Conservation (phyloP, 2,329 filamentous ascomycete genomes). For the Plectosphaerella plurivora region DNA sequence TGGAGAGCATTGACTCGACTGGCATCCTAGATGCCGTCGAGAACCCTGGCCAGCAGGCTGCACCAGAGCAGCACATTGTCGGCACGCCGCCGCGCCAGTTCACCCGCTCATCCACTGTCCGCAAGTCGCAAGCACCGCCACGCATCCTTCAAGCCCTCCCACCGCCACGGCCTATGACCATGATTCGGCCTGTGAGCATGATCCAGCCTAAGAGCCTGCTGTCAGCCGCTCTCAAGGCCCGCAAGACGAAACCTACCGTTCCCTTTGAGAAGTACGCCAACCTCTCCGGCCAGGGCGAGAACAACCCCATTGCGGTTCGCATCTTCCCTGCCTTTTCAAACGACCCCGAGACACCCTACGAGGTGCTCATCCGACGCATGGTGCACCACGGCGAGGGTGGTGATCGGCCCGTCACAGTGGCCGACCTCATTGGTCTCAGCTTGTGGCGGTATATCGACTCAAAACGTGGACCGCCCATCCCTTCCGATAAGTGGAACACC, state of each 20-base stretch:
- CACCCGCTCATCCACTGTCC: constrained; percentile 57
- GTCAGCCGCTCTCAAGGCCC: constrained; percentile 68
- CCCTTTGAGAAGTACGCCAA: constrained; percentile 75
- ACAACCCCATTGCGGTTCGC: constrained; percentile 69
- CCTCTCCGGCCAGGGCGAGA: constrained; percentile 72
- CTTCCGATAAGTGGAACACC: constrained; percentile 64
- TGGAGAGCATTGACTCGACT: constrained; percentile 64
- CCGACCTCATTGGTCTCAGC: constrained; percentile 76
- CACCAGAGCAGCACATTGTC: constrained; percentile 53
- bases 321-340: constrained; percentile 73
- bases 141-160: constrained; percentile 62
- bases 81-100: constrained; percentile 61
- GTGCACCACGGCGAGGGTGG: constrained; percentile 63
- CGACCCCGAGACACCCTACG: constrained; percentile 59
- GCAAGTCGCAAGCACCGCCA: constrained; percentile 55
- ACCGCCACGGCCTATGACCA: constrained; percentile 64
- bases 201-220: constrained; percentile 66
- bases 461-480: constrained; percentile 63
- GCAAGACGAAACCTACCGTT: constrained; percentile 63
- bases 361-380: constrained; percentile 66
- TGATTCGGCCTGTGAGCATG: constrained; percentile 61
- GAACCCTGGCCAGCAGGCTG: constrained; percentile 50
- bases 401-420: constrained; percentile 64
- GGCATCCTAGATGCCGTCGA: constrained; percentile 65
- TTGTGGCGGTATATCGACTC: constrained; percentile 77